Evolutionary conservation across 768 basidiomycete genomes (phyloP).

Genomic region (Dacryopinax spathularia): DNA sequence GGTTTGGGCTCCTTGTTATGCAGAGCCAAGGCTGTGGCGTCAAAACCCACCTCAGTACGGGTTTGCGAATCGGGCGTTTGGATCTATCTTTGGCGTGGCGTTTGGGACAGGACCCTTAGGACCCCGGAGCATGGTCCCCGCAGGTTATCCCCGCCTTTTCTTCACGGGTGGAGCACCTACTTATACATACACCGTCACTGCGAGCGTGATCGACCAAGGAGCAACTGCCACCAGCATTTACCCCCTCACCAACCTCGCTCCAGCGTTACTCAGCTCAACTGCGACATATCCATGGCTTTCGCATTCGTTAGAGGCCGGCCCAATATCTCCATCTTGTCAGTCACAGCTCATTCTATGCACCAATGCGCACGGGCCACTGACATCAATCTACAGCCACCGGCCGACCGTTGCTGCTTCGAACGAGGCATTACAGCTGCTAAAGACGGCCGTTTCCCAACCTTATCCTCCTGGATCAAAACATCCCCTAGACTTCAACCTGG

Average conservation of each 20-base stretch:
- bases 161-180: too few relatives aligned
- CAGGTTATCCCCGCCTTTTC: too few relatives aligned
- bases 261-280: too few relatives aligned
- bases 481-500: constrained; percentile 55
- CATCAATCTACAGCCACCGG: constrained; percentile 36
- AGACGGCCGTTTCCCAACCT: constrained; percentile 41
- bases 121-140: not conserved
- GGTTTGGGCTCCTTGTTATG: too few relatives aligned
- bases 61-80: too few relatives aligned
- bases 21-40: too few relatives aligned
- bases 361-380: not conserved
- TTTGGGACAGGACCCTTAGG: not conserved
- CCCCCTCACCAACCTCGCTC: not conserved
- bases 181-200: too few relatives aligned
- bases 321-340: not conserved
- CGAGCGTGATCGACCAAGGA: too few relatives aligned
- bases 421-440: constrained; percentile 46
- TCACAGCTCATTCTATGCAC: not conserved
- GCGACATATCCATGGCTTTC: not conserved
- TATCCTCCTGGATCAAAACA: constrained; percentile 41
- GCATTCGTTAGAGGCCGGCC: not conserved
- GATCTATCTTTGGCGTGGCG: too few relatives aligned
- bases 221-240: not conserved
- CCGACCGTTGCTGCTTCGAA: constrained; percentile 50
- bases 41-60: too few relatives aligned